Evolutionary conservation across 345 rosid genomes (phyloP), one percentile per base, ranked within the genome.

Genomic region (Gossypium turneri): DNA sequence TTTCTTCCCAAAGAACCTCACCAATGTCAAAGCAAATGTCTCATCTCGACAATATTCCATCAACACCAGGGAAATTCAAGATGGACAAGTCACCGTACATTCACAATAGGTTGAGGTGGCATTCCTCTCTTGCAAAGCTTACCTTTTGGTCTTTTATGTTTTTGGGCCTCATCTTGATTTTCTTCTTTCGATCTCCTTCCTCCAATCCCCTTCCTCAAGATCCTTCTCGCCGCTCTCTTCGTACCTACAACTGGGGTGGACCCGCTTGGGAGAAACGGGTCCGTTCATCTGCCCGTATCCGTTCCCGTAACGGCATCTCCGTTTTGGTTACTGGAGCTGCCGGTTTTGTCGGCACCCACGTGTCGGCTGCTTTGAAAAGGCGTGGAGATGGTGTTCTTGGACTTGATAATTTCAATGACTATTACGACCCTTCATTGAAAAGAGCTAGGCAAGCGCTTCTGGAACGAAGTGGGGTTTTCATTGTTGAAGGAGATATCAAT

Each of bases 11-110:
- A 13, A 9, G 9, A 63, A 9, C 67, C 13, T 16, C 6, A 29
- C 1, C 73, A 79, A 66, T 77, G 67, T 82, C 59, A 80, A 89
- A 91, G 79, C 88, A 85, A 84, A 89, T 88, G 90, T 90, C 97
- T 25, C 98, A 91, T 81, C 98, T 87, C 75, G 98, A 94, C 77
- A 81, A 89, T 79, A 86, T 75, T 66, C 97, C 98, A 13, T 92
- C 98, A 50, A 92, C 97, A 19, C 94, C 97, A 2, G 98, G 97
- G 51, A 94, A 94, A 76, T 92, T 94, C 93, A 94, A 94, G 93
- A 92, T 94, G 89, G 98, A 94, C 24, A 94, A 92, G 82, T 88
- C 98, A 16, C 82, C 93, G 0, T 90, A 87, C 79, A 65, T 84
- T 2, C 80, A 84, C 75, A 85, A 82, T 74, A 85, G 94, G 16